These are phyloP conservation scores for Luvunga scandens DNA, from an alignment of 345 rosid species.

Conservation along the genomic window DNA sequence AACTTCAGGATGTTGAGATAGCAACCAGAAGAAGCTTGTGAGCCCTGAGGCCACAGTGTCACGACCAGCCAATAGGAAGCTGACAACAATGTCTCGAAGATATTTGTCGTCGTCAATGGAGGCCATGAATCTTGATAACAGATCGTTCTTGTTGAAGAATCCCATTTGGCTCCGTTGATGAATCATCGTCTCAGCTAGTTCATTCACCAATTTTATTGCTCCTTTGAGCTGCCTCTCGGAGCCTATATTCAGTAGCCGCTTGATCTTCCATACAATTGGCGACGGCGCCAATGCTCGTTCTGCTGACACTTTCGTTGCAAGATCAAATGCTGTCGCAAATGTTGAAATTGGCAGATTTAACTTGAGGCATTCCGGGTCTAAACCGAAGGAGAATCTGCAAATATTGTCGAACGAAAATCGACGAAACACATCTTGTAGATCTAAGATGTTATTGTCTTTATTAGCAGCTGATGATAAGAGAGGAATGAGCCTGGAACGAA, in stretches of 20 bases:
- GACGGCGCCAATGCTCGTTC: slow-evolving; percentile 53
- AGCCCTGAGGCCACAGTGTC: slow-evolving; percentile 59
- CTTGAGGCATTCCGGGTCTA: slow-evolving; percentile 62
- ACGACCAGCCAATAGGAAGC: slow-evolving; percentile 59
- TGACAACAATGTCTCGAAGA: slow-evolving; percentile 60
- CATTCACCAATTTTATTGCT: slow-evolving; percentile 38
- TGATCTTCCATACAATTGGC: slow-evolving; percentile 54
- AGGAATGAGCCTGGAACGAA: slow-evolving; percentile 40
- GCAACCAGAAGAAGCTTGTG: slow-evolving; percentile 48
- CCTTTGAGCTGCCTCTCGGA: slow-evolving; percentile 53
- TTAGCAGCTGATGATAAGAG: slow-evolving; percentile 25
- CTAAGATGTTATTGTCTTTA: slow-evolving; percentile 14
- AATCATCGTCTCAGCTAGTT: slow-evolving; percentile 49
- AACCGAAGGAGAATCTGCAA: slow-evolving; percentile 60
- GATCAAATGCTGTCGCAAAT: slow-evolving; percentile 58
- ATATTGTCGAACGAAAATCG: slow-evolving; percentile 67
- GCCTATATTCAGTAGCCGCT: slow-evolving; percentile 56
- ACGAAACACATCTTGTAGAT: slow-evolving; percentile 61
- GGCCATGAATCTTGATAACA: slow-evolving; percentile 62
- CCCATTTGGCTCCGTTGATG: slow-evolving; percentile 38
- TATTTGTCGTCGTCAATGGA: slow-evolving; percentile 38
- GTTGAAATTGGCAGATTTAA: slow-evolving; percentile 47
- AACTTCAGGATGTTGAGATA: slow-evolving; percentile 37
- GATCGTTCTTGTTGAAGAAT: slow-evolving; percentile 39
- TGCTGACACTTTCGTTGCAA: slow-evolving; percentile 57